Evolutionary conservation across 192 early-diverging fungal species (phyloP).

Genomic region (Neocallimastix lanati): DNA sequence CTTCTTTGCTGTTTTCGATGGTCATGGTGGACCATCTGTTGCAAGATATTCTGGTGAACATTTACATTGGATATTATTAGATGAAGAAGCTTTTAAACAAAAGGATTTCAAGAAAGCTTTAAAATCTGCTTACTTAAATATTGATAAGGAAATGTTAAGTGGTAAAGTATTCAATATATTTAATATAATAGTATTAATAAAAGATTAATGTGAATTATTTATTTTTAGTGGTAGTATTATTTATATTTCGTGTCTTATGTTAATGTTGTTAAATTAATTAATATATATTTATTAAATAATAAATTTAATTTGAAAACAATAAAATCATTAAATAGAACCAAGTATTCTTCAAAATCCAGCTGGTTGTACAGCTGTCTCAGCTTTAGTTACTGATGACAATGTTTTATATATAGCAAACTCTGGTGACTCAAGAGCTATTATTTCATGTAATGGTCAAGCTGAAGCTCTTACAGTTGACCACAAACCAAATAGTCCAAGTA

Average conservation of each 20-base stretch:
- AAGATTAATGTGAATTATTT: too few relatives aligned
- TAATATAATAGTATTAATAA: neutral
- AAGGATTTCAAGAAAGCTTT: slow-evolving; percentile 58
- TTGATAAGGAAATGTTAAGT: slow-evolving; percentile 56
- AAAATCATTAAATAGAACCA: slow-evolving; percentile 29
- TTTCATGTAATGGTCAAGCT: slow-evolving; percentile 59
- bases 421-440: slow-evolving; percentile 85
- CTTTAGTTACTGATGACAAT: slow-evolving; percentile 58
- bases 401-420: slow-evolving; percentile 73
- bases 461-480: slow-evolving; percentile 77
- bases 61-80: slow-evolving; percentile 53
- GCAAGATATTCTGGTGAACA: slow-evolving; percentile 67
- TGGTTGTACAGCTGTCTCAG: slow-evolving; percentile 91
- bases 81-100: slow-evolving; percentile 38
- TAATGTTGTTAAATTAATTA: too few relatives aligned
- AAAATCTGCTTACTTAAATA: slow-evolving; percentile 61
- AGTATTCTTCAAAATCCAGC: slow-evolving; percentile 64
- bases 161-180: slow-evolving; percentile 16
- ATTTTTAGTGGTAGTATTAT: too few relatives aligned
- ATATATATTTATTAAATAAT: too few relatives aligned
- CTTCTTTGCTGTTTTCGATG: slow-evolving; percentile 96
- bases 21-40: slow-evolving; percentile 70
- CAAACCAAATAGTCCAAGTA: slow-evolving; percentile 70
- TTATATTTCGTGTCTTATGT: too few relatives aligned
- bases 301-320: neutral